Base-by-base conservation (phyloP, 345 rosid species). In the Excoecaria cochinchinensis region DNA sequence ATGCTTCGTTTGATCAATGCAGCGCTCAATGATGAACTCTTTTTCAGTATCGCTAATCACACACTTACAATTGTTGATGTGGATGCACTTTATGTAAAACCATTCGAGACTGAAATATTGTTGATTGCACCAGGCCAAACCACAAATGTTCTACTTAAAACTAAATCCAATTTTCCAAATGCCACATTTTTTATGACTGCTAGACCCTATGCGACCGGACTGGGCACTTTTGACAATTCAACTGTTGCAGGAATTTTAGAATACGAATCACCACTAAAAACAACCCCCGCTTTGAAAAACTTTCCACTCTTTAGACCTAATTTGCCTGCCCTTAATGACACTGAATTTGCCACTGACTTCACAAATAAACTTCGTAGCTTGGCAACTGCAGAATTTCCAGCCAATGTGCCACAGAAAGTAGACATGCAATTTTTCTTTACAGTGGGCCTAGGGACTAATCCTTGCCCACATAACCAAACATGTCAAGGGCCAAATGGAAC, bases 1-100 rank as follows among this genome's bases (percentile, higher is more conserved):
- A 57, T 79, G 76, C 75, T 79, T 16, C 76, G 79, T 3, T 36
- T 79, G 39, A 79, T 79, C 78, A 79, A 79, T 7, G 76, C 76
- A 21, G 76, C 76, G 11, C 82, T 79, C 7, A 79, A 79, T 9
- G 82, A 79, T 10, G 82, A 79, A 71, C 79, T 79, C 24, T 79
- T 79, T 75, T 79, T 79, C 40, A 65, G 73, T n/a, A 71, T 75
- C 6, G 79, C 79, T 31, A 75, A 79, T 56, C 82, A 79, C 47
- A 75, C 76, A 40, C 52, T 75, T 4, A 66, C 47, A 13, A 38
- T 67, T 3, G 79, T 80, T 14, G 79, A 80, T 0, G 83, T 36
- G 3, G 83, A 80, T 59, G 83, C 79, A 6, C 70, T 71, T 9
- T 80, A 75, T 38, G 76, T 76, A 5, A 80, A 80, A 44, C 76